A percentile compares a stretch with the other conserved stretches of the same genome.
Evolutionary conservation across 495 filamentous ascomycete species (phyloP).

Genomic region (Friedmanniomyces simplex): DNA sequence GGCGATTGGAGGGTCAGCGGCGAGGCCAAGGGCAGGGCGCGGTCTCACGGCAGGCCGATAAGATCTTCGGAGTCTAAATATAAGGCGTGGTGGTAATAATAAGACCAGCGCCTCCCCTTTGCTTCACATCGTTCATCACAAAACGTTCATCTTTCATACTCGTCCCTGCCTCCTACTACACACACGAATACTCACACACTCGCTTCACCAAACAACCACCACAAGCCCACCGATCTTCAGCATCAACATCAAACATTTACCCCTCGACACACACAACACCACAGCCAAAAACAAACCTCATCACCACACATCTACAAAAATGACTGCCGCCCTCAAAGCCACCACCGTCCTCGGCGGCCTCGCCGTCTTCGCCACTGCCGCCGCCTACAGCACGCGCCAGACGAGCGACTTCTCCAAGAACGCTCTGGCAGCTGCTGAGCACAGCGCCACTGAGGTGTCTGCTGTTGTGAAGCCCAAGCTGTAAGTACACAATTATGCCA

Average conservation of each 20-base stretch:
- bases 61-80: no score
- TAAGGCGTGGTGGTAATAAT: no score
- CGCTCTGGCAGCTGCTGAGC: slow-evolving; percentile 14
- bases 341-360: slow-evolving; percentile 87
- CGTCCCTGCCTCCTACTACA: not conserved
- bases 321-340: slow-evolving; percentile 45
- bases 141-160: not conserved
- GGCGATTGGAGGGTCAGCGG: no score
- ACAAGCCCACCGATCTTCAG: not conserved
- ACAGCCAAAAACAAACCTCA: not conserved
- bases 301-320: slow-evolving; percentile 1
- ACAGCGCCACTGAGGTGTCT: not conserved
- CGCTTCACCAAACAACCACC: not conserved
- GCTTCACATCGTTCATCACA: no score
- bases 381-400: slow-evolving; percentile 18
- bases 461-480: slow-evolving; percentile 15
- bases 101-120: no score
- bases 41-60: no score
- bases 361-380: slow-evolving; percentile 50
- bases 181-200: not conserved
- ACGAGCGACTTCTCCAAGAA: slow-evolving; percentile 12
- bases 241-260: not conserved
- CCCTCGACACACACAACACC: not conserved
- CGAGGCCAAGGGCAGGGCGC: no score
- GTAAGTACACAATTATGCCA: slow-evolving; percentile 8